phyloP scores from a whole-genome alignment of 192 early-diverging fungal species.

The Coemansia sp. region DNA sequence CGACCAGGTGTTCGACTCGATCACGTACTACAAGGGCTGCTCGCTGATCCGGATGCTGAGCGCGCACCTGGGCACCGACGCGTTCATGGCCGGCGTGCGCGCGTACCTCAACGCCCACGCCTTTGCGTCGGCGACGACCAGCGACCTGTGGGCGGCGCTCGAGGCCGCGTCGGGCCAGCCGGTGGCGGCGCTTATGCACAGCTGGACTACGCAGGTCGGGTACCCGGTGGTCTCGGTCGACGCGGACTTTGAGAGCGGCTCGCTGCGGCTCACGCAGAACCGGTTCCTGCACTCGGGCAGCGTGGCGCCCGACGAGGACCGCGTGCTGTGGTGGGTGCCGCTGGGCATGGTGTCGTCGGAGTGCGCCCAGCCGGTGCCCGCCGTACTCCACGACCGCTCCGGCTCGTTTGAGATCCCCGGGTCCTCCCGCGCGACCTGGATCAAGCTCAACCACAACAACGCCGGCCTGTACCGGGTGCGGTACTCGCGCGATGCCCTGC shows the following conservation, averaged over 20 bases:
- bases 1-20: slow-evolving; percentile 84
- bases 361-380: background rate
- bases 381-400: slow-evolving; percentile 48
- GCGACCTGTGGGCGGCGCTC: slow-evolving; percentile 78
- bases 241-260: slow-evolving; percentile 56
- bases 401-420: slow-evolving; percentile 28
- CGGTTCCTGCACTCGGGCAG: slow-evolving; percentile 71
- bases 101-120: slow-evolving; percentile 69
- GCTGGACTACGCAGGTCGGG: slow-evolving; percentile 72
- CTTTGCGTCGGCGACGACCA: slow-evolving; percentile 72
- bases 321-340: slow-evolving; percentile 69
- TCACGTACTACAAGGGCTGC: slow-evolving; percentile 84
- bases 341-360: slow-evolving; percentile 41
- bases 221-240: slow-evolving; percentile 70
- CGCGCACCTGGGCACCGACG: slow-evolving; percentile 58
- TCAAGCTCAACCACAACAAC: slow-evolving; percentile 84
- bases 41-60: slow-evolving; percentile 83
- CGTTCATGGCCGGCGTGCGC: slow-evolving; percentile 57
- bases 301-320: slow-evolving; percentile 62
- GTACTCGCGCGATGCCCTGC: slow-evolving; percentile 62
- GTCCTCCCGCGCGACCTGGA: slow-evolving; percentile 55
- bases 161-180: slow-evolving; percentile 64
- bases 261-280: slow-evolving; percentile 60
- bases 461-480: slow-evolving; percentile 88
- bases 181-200: slow-evolving; percentile 69